Percentiles rank a stretch among this genome's conserved stretches.
Evolutionary conservation across 2,329 filamentous ascomycete genomes (phyloP).

Genomic region (Tolypocladium album): DNA sequence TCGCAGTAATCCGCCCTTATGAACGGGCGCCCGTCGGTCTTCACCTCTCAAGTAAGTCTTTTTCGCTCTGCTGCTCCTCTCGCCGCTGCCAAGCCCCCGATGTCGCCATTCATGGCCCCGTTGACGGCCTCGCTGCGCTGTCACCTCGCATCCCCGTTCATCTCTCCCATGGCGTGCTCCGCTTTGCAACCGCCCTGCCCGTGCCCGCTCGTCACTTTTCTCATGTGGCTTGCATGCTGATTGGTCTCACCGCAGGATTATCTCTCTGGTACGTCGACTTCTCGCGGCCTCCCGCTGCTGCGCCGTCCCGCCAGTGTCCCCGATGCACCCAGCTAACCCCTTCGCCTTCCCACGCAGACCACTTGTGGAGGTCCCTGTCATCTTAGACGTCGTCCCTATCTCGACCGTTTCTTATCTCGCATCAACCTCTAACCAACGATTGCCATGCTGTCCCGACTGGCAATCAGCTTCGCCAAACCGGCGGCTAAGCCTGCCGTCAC

Average conservation of each 20-base stretch:
- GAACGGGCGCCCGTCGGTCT: conserved; percentile 75
- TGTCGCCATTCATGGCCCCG: neutral
- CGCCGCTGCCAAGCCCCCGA: too few species aligned
- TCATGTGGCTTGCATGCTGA: conserved; percentile 28
- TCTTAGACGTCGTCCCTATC: conserved; percentile 13
- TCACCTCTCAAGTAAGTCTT: conserved; percentile 67
- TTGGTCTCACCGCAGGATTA: conserved; percentile 47
- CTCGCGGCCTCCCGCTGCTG: conserved; percentile 4
- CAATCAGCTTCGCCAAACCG: conserved; percentile 41
- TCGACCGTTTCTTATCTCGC: conserved; percentile 9
- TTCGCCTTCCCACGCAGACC: conserved; percentile 17
- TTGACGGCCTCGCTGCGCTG: neutral
- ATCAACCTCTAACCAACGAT: conserved; percentile 5
- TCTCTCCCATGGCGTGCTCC: neutral
- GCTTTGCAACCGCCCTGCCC: neutral
- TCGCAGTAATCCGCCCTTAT: conserved; percentile 55
- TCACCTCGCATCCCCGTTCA: neutral
- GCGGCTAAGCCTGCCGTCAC: conserved; percentile 30
- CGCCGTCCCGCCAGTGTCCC: conserved; percentile 5
- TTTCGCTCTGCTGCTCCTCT: neutral
- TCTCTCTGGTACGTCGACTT: conserved; percentile 53
- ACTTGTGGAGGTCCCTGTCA: conserved; percentile 30
- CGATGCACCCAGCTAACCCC: conserved; percentile 9
- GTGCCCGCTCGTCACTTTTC: conserved; percentile 1
- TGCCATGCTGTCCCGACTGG: conserved; percentile 51